A percentile compares a stretch with the other conserved stretches of the same genome.
Evolutionary conservation across 2,329 filamentous ascomycete genomes (phyloP).

Genomic region (Paraphoma sp.): DNA sequence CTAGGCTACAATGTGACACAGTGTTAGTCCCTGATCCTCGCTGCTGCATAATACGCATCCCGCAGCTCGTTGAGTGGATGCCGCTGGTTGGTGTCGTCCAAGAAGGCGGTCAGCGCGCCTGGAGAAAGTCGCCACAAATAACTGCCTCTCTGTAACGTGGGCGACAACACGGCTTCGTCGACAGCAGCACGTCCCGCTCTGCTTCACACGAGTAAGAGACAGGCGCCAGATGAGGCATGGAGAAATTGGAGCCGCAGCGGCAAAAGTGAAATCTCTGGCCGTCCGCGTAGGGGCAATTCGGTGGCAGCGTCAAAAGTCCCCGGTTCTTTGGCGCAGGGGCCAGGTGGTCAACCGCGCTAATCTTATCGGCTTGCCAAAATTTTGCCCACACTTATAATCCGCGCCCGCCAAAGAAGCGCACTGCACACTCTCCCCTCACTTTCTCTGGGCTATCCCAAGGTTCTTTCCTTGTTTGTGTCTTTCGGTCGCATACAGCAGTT

Average conservation of each 20-base stretch:
- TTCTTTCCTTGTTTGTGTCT: conserved; percentile 40
- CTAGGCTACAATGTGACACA: neutral
- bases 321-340: conserved; percentile 11
- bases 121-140: conserved; percentile 32
- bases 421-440: conserved; percentile 27
- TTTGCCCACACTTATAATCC: conserved; percentile 34
- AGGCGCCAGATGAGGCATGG: neutral
- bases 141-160: conserved; percentile 25
- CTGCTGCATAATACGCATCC: conserved; percentile 19
- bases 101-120: conserved; percentile 35
- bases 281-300: neutral
- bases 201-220: neutral
- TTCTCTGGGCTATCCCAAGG: conserved; percentile 28
- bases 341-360: conserved; percentile 17
- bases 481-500: conserved; percentile 30
- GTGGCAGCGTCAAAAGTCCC: conserved; percentile 1
- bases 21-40: conserved; percentile 17
- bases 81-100: conserved; percentile 13
- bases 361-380: conserved; percentile 33
- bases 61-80: conserved; percentile 16
- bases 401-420: conserved; percentile 16
- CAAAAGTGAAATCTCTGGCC: conserved; percentile 19
- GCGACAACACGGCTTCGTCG: conserved; percentile 6
- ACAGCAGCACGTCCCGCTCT: neutral
- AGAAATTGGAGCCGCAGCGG: conserved; percentile 14